These are phyloP conservation scores for Gaultheria prostrata DNA, from an alignment of 148 eudicot species.

Conservation along the genomic window DNA sequence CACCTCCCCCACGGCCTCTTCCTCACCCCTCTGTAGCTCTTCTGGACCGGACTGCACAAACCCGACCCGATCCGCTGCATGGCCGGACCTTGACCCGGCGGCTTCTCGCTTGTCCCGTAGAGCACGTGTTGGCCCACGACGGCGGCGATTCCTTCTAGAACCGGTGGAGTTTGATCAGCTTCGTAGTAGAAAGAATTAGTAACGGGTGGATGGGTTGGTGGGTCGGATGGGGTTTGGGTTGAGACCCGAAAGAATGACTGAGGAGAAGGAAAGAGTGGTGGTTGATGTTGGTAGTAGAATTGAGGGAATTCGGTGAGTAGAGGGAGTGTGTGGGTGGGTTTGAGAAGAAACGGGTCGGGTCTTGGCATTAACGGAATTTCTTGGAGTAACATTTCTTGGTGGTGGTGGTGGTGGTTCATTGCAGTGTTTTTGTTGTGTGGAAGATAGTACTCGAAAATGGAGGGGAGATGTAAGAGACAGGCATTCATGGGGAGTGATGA, in stretches of 20 bases:
- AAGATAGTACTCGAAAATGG: background rate
- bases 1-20: conserved; percentile 91
- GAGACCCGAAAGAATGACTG: background rate
- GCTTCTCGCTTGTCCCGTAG: conserved; percentile 16
- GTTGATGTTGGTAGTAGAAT: background rate
- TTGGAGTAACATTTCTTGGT: background rate
- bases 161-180: conserved; percentile 14
- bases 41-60: conserved; percentile 24
- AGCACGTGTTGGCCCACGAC: conserved; percentile 40
- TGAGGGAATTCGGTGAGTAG: conserved; percentile 4
- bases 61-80: background rate
- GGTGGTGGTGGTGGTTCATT: background rate
- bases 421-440: background rate
- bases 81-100: background rate
- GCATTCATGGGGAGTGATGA: background rate
- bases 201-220: background rate
- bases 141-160: conserved; percentile 42
- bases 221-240: conserved; percentile 8
- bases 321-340: conserved; percentile 9
- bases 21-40: conserved; percentile 70
- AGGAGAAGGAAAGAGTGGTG: background rate
- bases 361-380: conserved; percentile 10
- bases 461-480: background rate
- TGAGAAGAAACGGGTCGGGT: conserved; percentile 7
- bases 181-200: background rate